Conservation (phyloP, 2,329 filamentous ascomycete genomes). For the Dothideomycetidae sp. region DNA sequence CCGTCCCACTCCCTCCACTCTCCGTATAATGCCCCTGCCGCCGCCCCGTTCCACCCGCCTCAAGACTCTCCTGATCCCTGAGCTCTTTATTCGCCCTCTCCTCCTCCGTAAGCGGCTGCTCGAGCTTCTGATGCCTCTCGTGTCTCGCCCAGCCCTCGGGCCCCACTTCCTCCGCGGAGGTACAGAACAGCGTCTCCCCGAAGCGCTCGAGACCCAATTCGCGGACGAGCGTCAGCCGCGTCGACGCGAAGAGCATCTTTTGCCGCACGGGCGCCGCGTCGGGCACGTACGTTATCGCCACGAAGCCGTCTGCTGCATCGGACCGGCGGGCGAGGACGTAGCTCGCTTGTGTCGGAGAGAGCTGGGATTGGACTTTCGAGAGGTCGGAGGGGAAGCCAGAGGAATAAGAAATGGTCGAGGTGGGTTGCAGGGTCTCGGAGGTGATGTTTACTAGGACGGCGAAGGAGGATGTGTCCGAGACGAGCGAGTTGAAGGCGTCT, state of each 20-base stretch:
- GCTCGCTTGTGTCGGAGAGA: constrained; percentile 52
- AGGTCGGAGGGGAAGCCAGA: constrained; percentile 50
- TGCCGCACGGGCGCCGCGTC: constrained; percentile 65
- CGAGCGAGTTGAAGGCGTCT: constrained; percentile 55
- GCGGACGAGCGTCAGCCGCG: constrained; percentile 57
- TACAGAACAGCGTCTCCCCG: constrained; percentile 60
- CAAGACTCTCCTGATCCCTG: constrained; percentile 60
- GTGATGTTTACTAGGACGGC: constrained; percentile 59
- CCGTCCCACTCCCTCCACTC: constrained; percentile 50
- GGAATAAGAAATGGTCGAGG: constrained; percentile 37
- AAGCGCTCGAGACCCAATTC: constrained; percentile 71
- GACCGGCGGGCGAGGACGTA: constrained; percentile 58
- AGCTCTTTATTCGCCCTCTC: constrained; percentile 58
- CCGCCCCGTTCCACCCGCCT: constrained; percentile 52
- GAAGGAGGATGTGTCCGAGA: constrained; percentile 47
- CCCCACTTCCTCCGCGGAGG: constrained; percentile 53
- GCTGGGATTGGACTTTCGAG: constrained; percentile 43
- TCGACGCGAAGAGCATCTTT: constrained; percentile 76
- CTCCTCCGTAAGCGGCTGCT: constrained; percentile 64
- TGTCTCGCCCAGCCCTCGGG: constrained; percentile 56
- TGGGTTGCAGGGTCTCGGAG: constrained; percentile 52
- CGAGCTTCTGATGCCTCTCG: constrained; percentile 46
- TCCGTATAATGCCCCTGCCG: constrained; percentile 30
- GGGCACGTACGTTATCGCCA: constrained; percentile 66
- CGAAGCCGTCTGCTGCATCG: constrained; percentile 31